phyloP scores from a whole-genome alignment of 1,139 yeast species.

The Hanseniaspora sp. region DNA sequence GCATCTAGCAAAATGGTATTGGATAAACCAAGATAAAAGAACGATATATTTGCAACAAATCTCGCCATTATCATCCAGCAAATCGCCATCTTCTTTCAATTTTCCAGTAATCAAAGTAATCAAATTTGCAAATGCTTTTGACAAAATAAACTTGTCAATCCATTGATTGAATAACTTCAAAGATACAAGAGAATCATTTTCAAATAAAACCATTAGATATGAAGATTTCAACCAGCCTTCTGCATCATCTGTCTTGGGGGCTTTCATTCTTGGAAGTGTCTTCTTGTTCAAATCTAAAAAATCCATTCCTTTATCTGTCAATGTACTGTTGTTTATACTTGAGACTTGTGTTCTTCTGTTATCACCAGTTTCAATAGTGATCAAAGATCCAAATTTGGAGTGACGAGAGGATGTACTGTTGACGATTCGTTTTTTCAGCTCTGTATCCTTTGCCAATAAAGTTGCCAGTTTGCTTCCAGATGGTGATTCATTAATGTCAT shows the following conservation, averaged over 20 bases:
- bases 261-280: conserved; percentile 1
- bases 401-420: conserved; percentile 61
- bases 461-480: conserved; percentile 32
- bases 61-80: neutral
- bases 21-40: conserved; percentile 62
- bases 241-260: neutral
- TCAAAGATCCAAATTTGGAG: conserved; percentile 79
- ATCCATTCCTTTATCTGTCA: conserved; percentile 3
- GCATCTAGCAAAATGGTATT: conserved; percentile 31
- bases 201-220: conserved; percentile 2
- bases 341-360: conserved; percentile 34
- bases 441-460: conserved; percentile 48
- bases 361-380: conserved; percentile 54
- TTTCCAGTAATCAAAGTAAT: neutral
- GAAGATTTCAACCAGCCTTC: conserved; percentile 9
- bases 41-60: conserved; percentile 40
- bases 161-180: neutral
- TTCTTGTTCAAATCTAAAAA: conserved; percentile 10
- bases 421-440: conserved; percentile 40
- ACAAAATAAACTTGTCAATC: conserved; percentile 11
- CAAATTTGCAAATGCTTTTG: conserved; percentile 25
- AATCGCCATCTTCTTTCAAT: neutral
- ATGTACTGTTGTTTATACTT: neutral
- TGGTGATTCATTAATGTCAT: neutral
- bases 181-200: neutral